phyloP scores from a whole-genome alignment of 768 basidiomycete genomes.

The Tricholoma hemisulphureum region DNA sequence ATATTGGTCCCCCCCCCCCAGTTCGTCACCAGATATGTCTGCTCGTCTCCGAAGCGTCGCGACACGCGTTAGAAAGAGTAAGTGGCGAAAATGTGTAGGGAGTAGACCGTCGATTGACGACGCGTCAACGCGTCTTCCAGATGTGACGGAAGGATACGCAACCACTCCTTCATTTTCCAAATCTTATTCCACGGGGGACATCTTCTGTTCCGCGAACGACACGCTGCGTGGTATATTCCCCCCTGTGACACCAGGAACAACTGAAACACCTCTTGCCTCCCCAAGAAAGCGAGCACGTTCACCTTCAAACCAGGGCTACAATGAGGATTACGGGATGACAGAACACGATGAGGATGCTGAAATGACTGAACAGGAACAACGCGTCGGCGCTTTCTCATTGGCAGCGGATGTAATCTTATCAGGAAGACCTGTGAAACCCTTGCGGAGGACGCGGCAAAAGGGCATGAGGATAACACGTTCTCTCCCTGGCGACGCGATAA shows the following conservation, averaged over 20 bases:
- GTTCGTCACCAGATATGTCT: conserved; percentile 48
- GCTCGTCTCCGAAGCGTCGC: conserved; percentile 56
- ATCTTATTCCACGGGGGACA: conserved; percentile 37
- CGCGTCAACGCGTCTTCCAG: conserved; percentile 39
- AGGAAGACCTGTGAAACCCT: conserved; percentile 38
- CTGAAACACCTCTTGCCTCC: conserved; percentile 14
- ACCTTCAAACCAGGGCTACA: conserved; percentile 24
- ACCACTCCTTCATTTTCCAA: conserved; percentile 41
- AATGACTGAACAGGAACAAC: conserved; percentile 13
- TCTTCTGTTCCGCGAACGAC: conserved; percentile 59
- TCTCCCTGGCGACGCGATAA: conserved; percentile 31
- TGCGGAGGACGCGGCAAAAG: conserved; percentile 33
- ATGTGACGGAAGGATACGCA: conserved; percentile 60
- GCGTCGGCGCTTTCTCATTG: conserved; percentile 13
- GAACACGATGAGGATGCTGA: conserved; percentile 15
- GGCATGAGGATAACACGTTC: conserved; percentile 36
- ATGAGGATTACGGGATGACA: conserved; percentile 27
- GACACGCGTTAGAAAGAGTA: conserved; percentile 62
- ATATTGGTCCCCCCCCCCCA: conserved; percentile 16
- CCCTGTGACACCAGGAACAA: conserved; percentile 4
- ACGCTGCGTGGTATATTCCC: conserved; percentile 48
- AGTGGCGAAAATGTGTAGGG: conserved; percentile 15
- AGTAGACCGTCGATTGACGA: conserved; percentile 3
- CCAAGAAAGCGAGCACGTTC: conserved; percentile 39
- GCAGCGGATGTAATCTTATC: conserved; percentile 2